phyloP scores from a whole-genome alignment of 257 asterid species.

The Apocynum venetum region DNA sequence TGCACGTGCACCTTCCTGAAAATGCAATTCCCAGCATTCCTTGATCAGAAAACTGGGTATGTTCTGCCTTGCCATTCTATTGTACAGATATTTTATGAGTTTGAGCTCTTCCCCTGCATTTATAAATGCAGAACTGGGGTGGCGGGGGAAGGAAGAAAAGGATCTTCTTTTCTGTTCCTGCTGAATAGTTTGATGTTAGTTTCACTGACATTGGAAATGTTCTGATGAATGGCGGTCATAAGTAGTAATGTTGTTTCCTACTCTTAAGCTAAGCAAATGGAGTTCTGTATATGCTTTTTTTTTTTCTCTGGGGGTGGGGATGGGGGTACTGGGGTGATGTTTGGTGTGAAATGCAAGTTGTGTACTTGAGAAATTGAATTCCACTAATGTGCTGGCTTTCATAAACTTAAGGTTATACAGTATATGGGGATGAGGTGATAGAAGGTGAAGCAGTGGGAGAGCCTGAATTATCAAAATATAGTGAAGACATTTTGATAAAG shows the following conservation, averaged over 20 bases:
- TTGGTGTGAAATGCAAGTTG: neutral
- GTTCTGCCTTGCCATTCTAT: neutral
- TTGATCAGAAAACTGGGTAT: constrained; percentile 4
- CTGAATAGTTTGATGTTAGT: neutral
- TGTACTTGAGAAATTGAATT: neutral
- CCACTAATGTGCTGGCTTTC: neutral
- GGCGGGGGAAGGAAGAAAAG: neutral
- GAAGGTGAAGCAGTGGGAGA: neutral
- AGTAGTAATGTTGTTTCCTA: neutral
- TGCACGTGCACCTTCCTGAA: constrained; percentile 2
- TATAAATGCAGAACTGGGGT: neutral
- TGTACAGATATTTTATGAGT: neutral
- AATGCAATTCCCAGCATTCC: constrained; percentile 1
- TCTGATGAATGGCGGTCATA: neutral
- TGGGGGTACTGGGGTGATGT: neutral
- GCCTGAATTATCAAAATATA: neutral
- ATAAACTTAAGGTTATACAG: neutral
- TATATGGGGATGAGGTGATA: neutral
- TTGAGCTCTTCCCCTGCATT: neutral
- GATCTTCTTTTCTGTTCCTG: neutral
- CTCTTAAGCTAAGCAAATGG: neutral
- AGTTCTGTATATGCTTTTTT: neutral
- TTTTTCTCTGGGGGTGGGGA: neutral
- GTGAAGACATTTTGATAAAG: neutral
- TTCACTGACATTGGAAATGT: neutral